Percentiles rank a stretch among this genome's conserved stretches.
phyloP scores from a whole-genome alignment of 2,329 filamentous ascomycete species.

The Penicillium psychrosexuale region DNA sequence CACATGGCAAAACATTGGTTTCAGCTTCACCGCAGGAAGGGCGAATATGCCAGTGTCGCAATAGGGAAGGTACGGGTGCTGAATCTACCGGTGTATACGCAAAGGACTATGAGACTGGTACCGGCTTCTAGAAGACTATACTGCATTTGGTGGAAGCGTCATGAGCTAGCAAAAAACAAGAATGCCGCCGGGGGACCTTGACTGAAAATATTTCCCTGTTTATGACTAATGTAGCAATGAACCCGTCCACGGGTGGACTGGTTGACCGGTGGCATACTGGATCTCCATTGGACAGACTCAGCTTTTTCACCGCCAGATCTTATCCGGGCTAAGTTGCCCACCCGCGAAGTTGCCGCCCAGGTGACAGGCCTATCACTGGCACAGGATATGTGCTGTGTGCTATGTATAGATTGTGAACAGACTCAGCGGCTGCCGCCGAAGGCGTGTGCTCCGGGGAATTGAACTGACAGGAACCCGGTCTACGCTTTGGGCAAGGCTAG shows the following conservation, averaged over 20 bases:
- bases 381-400: neutral
- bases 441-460: constrained; percentile 4
- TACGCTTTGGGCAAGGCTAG: constrained; percentile 4
- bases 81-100: too few relatives aligned
- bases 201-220: neutral
- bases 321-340: constrained; percentile 5
- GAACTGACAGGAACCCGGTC: neutral
- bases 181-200: neutral
- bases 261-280: constrained; percentile 2
- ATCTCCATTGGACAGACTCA: constrained; percentile 19
- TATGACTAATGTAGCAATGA: constrained; percentile 2
- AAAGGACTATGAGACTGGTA: neutral
- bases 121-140: neutral
- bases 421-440: constrained; percentile 9
- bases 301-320: constrained; percentile 22
- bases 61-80: neutral
- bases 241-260: neutral
- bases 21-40: constrained; percentile 5
- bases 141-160: neutral
- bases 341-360: constrained; percentile 8
- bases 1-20: constrained; percentile 1
- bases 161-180: neutral
- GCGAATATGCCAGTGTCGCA: neutral
- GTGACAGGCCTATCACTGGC: constrained; percentile 17
- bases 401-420: constrained; percentile 20